Conservation (phyloP, 1,139 yeast species). For the Pichia sorboxylosa region DNA sequence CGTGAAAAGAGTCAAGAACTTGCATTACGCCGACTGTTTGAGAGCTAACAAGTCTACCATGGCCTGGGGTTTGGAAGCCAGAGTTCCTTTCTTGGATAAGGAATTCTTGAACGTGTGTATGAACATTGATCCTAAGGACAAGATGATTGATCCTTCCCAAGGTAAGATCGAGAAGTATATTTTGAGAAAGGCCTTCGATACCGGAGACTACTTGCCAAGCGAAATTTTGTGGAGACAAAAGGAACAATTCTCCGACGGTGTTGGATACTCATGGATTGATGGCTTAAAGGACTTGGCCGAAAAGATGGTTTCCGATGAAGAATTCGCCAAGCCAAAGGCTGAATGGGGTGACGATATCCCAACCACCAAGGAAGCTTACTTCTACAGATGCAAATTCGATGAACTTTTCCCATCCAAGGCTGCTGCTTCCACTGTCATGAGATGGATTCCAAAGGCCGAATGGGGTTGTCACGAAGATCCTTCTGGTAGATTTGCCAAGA, state of each 20-base stretch:
- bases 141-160: slow-evolving; percentile 57
- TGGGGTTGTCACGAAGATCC: slow-evolving; percentile 99
- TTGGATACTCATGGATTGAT: slow-evolving; percentile 99
- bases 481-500: slow-evolving; percentile 89
- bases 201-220: slow-evolving; percentile 78
- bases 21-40: slow-evolving; percentile 92
- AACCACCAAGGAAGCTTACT: slow-evolving; percentile 96
- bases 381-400: slow-evolving; percentile 96
- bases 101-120: slow-evolving; percentile 83
- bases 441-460: slow-evolving; percentile 99
- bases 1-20: slow-evolving; percentile 91
- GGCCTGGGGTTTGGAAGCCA: slow-evolving; percentile 99
- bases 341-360: slow-evolving; percentile 96
- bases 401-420: slow-evolving; percentile 81
- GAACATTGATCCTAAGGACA: slow-evolving; percentile 91
- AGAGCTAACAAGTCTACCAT: slow-evolving; percentile 98
- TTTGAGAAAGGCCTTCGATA: slow-evolving; percentile 94
- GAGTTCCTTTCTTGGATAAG: slow-evolving; percentile 97
- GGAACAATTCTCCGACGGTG: slow-evolving; percentile 99
- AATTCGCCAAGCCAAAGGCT: slow-evolving; percentile 78
- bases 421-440: slow-evolving; percentile 93
- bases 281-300: slow-evolving; percentile 94
- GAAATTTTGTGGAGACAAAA: slow-evolving; percentile 99
- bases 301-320: slow-evolving; percentile 73
- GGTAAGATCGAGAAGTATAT: slow-evolving; percentile 88